These are phyloP conservation scores for Helenozyma baotianmanensis DNA, from an alignment of 805 yeast genomes.

Conservation along the genomic window DNA sequence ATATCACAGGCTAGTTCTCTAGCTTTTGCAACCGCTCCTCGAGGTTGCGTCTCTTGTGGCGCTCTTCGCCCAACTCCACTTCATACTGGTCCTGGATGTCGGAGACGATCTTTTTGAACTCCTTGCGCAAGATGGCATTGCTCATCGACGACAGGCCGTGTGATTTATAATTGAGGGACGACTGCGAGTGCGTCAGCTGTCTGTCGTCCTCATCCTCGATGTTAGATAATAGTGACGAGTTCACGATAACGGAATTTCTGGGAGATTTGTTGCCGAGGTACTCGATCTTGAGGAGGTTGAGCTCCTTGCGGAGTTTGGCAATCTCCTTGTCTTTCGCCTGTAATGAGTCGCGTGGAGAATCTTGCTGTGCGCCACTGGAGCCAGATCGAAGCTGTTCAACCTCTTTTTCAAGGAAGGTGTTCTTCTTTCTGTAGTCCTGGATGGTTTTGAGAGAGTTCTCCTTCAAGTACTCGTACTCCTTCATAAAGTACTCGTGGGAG, in stretches of 20 bases:
- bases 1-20: too few species aligned
- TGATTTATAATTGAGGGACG: slow-evolving; percentile 9
- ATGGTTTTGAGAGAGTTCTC: slow-evolving; percentile 49
- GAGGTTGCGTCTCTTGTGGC: slow-evolving; percentile 45
- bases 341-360: slow-evolving; percentile 6
- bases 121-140: slow-evolving; percentile 58
- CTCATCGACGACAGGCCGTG: slow-evolving; percentile 19
- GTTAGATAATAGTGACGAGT: slow-evolving; percentile 7
- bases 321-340: slow-evolving; percentile 37
- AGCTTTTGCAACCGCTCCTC: slow-evolving; percentile 14
- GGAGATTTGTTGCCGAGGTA: slow-evolving; percentile 32
- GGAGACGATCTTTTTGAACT: slow-evolving; percentile 61
- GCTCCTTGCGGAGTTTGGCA: slow-evolving; percentile 40
- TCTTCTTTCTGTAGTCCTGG: slow-evolving; percentile 50
- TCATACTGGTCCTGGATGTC: slow-evolving; percentile 62
- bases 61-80: slow-evolving; percentile 52
- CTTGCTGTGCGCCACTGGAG: not conserved
- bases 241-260: slow-evolving; percentile 2
- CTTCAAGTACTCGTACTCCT: slow-evolving; percentile 65
- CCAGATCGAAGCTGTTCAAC: slow-evolving; percentile 21
- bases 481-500: slow-evolving; percentile 64
- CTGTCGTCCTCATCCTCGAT: slow-evolving; percentile 18
- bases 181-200: slow-evolving; percentile 12
- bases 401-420: slow-evolving; percentile 48
- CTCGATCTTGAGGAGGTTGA: slow-evolving; percentile 42